Evolutionary conservation across 441 rosid species (phyloP), one percentile per base, ranked within the genome.

Genomic region (Biscutella auriculata): DNA sequence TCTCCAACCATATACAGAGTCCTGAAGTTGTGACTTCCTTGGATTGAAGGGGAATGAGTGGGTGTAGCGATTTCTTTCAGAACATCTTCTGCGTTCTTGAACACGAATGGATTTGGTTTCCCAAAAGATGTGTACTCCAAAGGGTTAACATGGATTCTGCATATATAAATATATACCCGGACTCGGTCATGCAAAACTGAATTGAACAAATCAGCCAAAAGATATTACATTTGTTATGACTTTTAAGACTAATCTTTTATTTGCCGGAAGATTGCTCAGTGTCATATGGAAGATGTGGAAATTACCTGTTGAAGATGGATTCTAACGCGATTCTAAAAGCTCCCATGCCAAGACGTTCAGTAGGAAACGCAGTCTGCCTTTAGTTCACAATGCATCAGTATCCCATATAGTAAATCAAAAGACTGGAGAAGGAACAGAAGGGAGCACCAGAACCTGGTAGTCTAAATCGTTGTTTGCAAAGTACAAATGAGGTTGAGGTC

Each of bases 301-400:
- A 62, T 76, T 55, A 82, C 85, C 85, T 82, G 64, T 83, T 90
- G 75, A 76, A 90, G 71, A 90, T 67, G 23, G 88, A 76, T 73
- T 87, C 92, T 8, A 87, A 47, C 0, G 92, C 97, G 10, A 87
- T 83, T 77, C 92, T 79, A 80, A 87, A 90, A 73, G 87, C 90
- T 58, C 92, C 95, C 89, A 87, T 78, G 51, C 95, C 97, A 30
- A 87, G 85, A 65, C 92, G 95, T 65, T 82, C 85, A 57, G 84
- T 59, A 59, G 95, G 92, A 73, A 90, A 90, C 48, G 70, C 70
- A 73, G 92, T 88, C 95, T 90, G 70, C 62, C 57, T 76, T 74
- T 50, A 57, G 23, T 37, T 25, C 51, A 74, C 53, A 74, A 56
- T 55, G 40, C 49, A 66, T 80, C 69, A 85, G 85, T 43, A 50